Evolutionary conservation across 352 stramenopile species (phyloP), one percentile per base, ranked within the genome.

Genomic region (Plasmopara halstedii): DNA sequence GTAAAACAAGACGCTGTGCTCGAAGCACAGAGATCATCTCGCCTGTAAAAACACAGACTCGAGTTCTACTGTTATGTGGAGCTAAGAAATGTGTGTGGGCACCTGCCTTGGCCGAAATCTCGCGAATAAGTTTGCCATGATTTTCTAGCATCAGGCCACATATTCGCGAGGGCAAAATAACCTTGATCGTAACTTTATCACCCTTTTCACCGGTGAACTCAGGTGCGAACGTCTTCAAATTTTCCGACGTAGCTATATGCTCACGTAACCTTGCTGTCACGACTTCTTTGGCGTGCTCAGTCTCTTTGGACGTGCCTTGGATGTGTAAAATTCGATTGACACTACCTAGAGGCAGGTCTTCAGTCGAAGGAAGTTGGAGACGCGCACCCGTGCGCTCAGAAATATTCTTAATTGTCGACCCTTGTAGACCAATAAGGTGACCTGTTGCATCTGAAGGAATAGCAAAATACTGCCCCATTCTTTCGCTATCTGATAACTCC

Each of bases 261-360:
- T 73, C 52, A 15, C 58, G 60, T 8, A 88, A 42, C 17, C 62
- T 67, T 8, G 33, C 43, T 5, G 48, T 38, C 33, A 72, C 50
- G 13, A 80, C 45, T n/a, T 47, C 35, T 33, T 47, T 51, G 8
- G 73, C 73, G 20, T 67, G 62, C 29, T 83, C 62, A 14, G 64
- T 48, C 35, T 86, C 67, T 17, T 70, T 53, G 10, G n/a, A 38
- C 6, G 37, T 68, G 26, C 77, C 77, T 58, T 85, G 73, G 9
- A 88, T 60, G 41, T 88, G 77, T 10, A 86, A 44, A 22, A 73
- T 70, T 15, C 70, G 70, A 52, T 86, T 86, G 9, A 83, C 19
- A 35, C 69, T 71, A 41, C 77, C 77, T 1, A 88, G 29, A 0
- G 77, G 72, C n/a, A 85, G 25, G 23, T 74, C 50, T 7, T 84